Percentiles rank a stretch among this genome's conserved stretches.
These are phyloP conservation scores for Puccinia polysora DNA, from an alignment of 1,284 basidiomycete genomes.

Conservation along the genomic window DNA sequence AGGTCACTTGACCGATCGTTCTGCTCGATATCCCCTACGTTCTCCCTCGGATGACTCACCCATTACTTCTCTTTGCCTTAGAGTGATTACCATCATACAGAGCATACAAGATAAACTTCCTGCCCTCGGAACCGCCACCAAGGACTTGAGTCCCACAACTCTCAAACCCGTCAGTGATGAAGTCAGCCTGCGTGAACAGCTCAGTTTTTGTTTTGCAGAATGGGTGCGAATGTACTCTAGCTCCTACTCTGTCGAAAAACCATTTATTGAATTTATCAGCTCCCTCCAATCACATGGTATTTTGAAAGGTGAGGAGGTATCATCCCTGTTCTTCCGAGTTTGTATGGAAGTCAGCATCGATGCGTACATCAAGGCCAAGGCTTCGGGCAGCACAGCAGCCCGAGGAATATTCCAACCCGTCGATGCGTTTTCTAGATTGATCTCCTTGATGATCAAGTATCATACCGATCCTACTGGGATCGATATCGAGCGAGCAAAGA, in stretches of 20 bases:
- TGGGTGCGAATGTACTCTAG: slow-evolving; percentile 95
- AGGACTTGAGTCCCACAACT: too few relatives aligned
- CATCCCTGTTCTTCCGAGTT: slow-evolving; percentile 96
- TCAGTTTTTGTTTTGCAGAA: slow-evolving; percentile 63
- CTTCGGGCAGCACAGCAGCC: slow-evolving; percentile 68
- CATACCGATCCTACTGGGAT: slow-evolving; percentile 81
- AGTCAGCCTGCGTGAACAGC: slow-evolving; percentile 56
- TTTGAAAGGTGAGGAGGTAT: slow-evolving; percentile 89
- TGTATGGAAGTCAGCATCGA: slow-evolving; percentile 92
- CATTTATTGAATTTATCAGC: slow-evolving; percentile 94
- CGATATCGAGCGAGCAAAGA: slow-evolving; percentile 87
- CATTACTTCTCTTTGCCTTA: too few relatives aligned
- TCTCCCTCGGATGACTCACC: too few relatives aligned
- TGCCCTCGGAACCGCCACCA: not conserved
- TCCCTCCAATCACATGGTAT: slow-evolving; percentile 94
- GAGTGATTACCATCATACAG: not conserved
- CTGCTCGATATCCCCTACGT: not conserved
- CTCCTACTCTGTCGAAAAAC: slow-evolving; percentile 81
- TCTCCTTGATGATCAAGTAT: slow-evolving; percentile 98
- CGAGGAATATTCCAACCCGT: slow-evolving; percentile 75
- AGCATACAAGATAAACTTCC: not conserved
- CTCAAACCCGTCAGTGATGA: not conserved
- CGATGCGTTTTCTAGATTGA: slow-evolving; percentile 89
- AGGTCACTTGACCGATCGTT: not conserved
- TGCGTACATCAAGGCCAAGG: slow-evolving; percentile 79